Base-by-base conservation (phyloP, 2,329 filamentous ascomycete genomes). In the Sporothrix phasma region DNA sequence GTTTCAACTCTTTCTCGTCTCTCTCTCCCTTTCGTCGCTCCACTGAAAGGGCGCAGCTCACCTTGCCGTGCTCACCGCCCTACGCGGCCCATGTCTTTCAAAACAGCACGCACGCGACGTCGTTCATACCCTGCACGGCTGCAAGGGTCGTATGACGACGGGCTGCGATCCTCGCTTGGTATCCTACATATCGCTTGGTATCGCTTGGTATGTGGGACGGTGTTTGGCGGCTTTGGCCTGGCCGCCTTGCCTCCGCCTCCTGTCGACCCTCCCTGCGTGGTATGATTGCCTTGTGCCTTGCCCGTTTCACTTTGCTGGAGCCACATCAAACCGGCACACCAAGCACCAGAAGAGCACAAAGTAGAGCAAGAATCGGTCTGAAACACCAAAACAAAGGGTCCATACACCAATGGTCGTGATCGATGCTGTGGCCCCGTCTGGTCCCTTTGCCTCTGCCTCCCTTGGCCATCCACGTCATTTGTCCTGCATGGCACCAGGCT, bases 131-230 rank as follows among this genome's bases (percentile, higher is more conserved):
- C n/a, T n/a, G n/a, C n/a, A n/a, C n/a, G n/a, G n/a, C n/a, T n/a
- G n/a, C n/a, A n/a, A n/a, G n/a, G n/a, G n/a, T n/a, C 26, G 29
- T 26, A 53, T 53, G 47, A 53, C 29, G 47, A 15, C 29, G 24
- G 22, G 19, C n/a, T 39, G 11, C 51, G 54, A 41, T 43, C 22
- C 22, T 58, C 54, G 37, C 39, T 58, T 58, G 54, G 54, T 43
- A 58, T 58, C n/a, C n/a, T n/a, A n/a, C n/a, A n/a, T n/a, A n/a
- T n/a, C n/a, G n/a, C n/a, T n/a, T n/a, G n/a, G n/a, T n/a, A n/a
- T n/a, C n/a, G n/a, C n/a, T n/a, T 58, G 54, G 54, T 43, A 58
- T 58, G 54, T 58, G 54, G 54, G 54, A 43, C 15, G 22, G 54
- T 43, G 29, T 29, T 41, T 43, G n/a, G 6, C 15, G 34, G 34